Evolutionary conservation across 148 eudicot species (phyloP), one percentile per base, ranked within the genome.

Genomic region (Pouteria glomerata): DNA sequence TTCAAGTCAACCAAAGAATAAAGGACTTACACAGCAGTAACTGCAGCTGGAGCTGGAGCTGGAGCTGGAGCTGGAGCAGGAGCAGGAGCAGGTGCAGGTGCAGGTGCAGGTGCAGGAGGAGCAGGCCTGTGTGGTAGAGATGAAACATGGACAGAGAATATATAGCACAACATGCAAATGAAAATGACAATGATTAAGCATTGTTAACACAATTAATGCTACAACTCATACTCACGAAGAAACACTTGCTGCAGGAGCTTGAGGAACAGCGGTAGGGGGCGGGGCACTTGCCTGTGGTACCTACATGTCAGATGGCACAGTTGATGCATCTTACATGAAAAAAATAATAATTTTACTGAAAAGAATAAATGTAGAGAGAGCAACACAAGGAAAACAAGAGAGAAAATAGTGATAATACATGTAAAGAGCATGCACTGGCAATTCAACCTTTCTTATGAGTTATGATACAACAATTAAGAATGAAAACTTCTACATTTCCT

Each of bases 161-260:
- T 4, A 23, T 23, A 1, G 29, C n/a, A 61, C 15, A 53, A 30
- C 18, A 24, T 42, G 18, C 33, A 30, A 31, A 66, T 13, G 29
- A 71, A 21, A 56, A 55, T 55, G 58, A 55, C 30, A 55, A 8
- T 5, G 55, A 21, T 50, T 10, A 55, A 55, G 30, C 1, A 55
- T 55, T 55, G 30, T 50, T 50, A 16, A 21, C 27, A 55, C 2
- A 23, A 21, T 21, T 55, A 12, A 24, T 63, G 48, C 35, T 14
- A 15, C 18, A 24, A 34, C 57, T 63, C 26, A 74, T 31, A 45
- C 89, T 87, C 74, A 89, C 91, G 29, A 37, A 57, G 83, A 33
- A 53, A 58, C 64, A 69, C 73, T 56, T 67, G 84, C 44, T 62
- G 68, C 74, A 71, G 85, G 66, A 66, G 72, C 66, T 61, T 72